Base-by-base conservation (phyloP, 306 rosid species). In the Cucumis cinereus region DNA sequence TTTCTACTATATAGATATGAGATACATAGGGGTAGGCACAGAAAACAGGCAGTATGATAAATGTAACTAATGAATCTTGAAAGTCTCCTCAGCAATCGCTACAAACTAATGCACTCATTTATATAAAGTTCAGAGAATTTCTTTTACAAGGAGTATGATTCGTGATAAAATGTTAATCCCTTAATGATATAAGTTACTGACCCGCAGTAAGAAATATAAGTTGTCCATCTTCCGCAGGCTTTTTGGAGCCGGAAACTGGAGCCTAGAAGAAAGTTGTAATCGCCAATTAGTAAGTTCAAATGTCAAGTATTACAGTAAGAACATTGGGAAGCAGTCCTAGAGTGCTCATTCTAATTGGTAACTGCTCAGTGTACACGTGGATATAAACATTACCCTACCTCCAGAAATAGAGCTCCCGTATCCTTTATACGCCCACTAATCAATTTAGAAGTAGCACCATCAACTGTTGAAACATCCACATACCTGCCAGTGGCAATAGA, bases 171-270 rank as follows among this genome's bases (percentile, higher is more conserved):
- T 70, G 75, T 9, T 49, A 26, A 71, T 16, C 8, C 56, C 23
- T 70, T 45, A 15, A 56, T 26, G 77, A 69, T 72, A 22, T 77
- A 82, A 89, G 92, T 96, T 91, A 80, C 78, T 87, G 83, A 24
- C 98, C 98, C 36, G 98, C 98, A 50, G 96, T 86, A 56, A 93
- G 97, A 81, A 93, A 87, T 28, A 93, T 83, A 23, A 93, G 83
- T 58, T 93, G 98, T 70, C 98, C 98, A 80, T 93, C 98, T 90
- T 93, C 98, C 64, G 98, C 98, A 2, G 98, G 98, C 85, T 93
- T 93, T 89, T 93, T 93, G 89, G 96, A 89, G 74, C 98, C 98
- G 36, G 98, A 93, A 85, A 93, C 98, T 77, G 98, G 98, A 69
- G 93, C 98, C 83, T 93, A 93, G 53, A 91, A 84, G 80, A 87